Conservation (phyloP, 2,329 filamentous ascomycete genomes). For the Aspergillus uvarum region DNA sequence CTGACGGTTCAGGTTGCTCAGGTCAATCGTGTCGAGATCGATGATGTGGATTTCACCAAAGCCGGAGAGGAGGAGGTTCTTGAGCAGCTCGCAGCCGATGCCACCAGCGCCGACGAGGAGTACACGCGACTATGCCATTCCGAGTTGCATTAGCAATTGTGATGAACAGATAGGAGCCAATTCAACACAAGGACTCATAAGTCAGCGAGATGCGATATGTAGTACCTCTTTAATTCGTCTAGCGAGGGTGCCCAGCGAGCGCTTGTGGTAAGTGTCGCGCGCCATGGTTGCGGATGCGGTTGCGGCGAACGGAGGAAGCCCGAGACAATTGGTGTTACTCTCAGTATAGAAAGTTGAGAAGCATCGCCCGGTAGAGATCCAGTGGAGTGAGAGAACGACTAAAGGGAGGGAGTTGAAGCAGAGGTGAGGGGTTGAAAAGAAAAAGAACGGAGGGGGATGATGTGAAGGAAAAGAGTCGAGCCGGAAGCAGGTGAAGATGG, state of each 20-base stretch:
- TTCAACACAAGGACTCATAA: neutral
- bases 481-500: conserved; percentile 11
- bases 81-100: conserved; percentile 95
- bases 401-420: conserved; percentile 2
- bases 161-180: neutral
- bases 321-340: neutral
- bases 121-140: conserved; percentile 66
- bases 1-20: conserved; percentile 96
- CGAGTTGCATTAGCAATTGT: conserved; percentile 13
- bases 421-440: conserved; percentile 5
- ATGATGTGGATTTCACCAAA: conserved; percentile 94
- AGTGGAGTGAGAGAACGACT: neutral
- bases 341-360: conserved; percentile 12
- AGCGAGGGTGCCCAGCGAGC: conserved; percentile 45
- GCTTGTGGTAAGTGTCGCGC: conserved; percentile 44
- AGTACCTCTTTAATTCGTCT: conserved; percentile 43
- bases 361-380: conserved; percentile 13
- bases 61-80: conserved; percentile 88
- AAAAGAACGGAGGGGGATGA: conserved; percentile 12
- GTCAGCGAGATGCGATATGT: neutral
- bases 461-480: neutral
- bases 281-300: conserved; percentile 30
- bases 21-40: conserved; percentile 95
- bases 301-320: conserved; percentile 5
- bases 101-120: conserved; percentile 95